Evolutionary conservation across 176 grass and related monocot species (phyloP).

Genomic region (Ensete ventricosum): DNA sequence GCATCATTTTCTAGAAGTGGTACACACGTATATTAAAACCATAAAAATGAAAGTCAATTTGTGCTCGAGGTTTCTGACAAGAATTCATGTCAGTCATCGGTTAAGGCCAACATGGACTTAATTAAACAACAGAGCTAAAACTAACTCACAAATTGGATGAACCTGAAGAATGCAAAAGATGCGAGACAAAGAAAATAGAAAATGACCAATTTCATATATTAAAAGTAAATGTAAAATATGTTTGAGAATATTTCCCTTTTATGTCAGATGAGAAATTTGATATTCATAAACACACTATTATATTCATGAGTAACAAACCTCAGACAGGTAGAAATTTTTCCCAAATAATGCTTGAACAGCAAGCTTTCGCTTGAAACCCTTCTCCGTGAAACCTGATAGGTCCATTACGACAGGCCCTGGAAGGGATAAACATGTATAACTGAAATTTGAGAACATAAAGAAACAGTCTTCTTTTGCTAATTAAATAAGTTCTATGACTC

Average conservation of each 20-base stretch:
- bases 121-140: background rate
- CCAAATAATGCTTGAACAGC: slow-evolving; percentile 69
- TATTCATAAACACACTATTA: background rate
- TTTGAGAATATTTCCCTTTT: too few relatives aligned
- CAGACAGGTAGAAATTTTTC: slow-evolving; percentile 79
- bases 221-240: too few relatives aligned
- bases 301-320: slow-evolving; percentile 35
- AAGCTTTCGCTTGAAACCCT: slow-evolving; percentile 70
- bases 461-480: background rate
- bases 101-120: background rate
- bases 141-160: background rate
- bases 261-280: background rate
- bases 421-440: slow-evolving; percentile 2
- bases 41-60: background rate
- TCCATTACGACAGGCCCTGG: slow-evolving; percentile 87
- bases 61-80: background rate
- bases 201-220: too few relatives aligned
- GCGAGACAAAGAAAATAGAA: too few relatives aligned
- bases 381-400: slow-evolving; percentile 64
- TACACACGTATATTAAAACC: background rate
- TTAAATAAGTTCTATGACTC: background rate
- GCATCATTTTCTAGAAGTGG: background rate
- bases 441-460: background rate
- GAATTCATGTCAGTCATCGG: background rate
- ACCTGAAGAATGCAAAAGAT: too few relatives aligned